Conservation (phyloP, 2,329 filamentous ascomycete species). For the Cladophialophora yegresii region DNA sequence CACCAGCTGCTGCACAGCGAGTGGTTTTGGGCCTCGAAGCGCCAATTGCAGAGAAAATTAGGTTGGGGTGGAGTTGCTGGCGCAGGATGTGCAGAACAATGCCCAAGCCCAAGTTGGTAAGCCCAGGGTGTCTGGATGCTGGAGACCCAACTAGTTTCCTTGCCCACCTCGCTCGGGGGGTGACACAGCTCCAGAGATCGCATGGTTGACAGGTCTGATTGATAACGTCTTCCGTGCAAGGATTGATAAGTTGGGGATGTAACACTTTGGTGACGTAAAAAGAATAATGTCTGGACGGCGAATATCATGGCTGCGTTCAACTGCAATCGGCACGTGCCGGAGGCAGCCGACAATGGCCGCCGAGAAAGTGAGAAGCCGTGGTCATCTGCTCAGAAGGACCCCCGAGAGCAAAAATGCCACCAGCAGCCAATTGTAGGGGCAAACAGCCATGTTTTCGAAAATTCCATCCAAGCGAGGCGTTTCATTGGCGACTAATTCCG, state of each 20-base stretch:
- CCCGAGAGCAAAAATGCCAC: neutral
- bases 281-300: constrained; percentile 18
- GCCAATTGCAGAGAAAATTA: constrained; percentile 28
- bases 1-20: constrained; percentile 21
- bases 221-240: constrained; percentile 27
- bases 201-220: constrained; percentile 21
- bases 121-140: constrained; percentile 17
- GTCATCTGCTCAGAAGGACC: constrained; percentile 7
- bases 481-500: constrained; percentile 21
- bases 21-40: constrained; percentile 31
- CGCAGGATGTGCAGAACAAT: constrained; percentile 18
- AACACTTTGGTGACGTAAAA: constrained; percentile 31
- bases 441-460: constrained; percentile 21
- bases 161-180: constrained; percentile 19
- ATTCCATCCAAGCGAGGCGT: constrained; percentile 8
- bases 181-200: constrained; percentile 15
- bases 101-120: constrained; percentile 32
- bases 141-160: constrained; percentile 21
- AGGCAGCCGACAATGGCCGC: constrained; percentile 16
- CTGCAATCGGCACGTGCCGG: constrained; percentile 28
- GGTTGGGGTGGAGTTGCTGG: constrained; percentile 23
- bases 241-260: constrained; percentile 9
- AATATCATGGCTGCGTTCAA: constrained; percentile 24
- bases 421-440: constrained; percentile 23
- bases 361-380: constrained; percentile 17